Evolutionary conservation across 2,329 filamentous ascomycete genomes (phyloP).

Genomic region (Curvularia sp.): DNA sequence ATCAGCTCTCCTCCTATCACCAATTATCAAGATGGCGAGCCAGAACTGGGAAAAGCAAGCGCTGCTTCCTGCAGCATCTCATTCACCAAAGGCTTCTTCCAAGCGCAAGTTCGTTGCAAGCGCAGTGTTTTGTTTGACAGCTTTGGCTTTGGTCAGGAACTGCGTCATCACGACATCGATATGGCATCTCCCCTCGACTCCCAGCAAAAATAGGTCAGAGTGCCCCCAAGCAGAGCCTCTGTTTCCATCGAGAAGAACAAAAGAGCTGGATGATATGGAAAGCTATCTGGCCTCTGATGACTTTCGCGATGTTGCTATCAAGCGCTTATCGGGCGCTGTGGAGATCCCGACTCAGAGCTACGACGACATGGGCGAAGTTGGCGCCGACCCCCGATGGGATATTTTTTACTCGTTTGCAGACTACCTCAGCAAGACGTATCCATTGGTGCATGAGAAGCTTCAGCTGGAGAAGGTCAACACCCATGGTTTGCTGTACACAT

Average conservation of each 20-base stretch:
- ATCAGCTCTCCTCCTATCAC: conserved; percentile 4
- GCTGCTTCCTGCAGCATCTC: neutral
- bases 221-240: conserved; percentile 43
- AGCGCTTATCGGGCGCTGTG: conserved; percentile 56
- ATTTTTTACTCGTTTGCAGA: conserved; percentile 62
- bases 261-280: conserved; percentile 40
- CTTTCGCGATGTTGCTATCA: conserved; percentile 43
- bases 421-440: conserved; percentile 42
- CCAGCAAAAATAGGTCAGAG: conserved; percentile 13
- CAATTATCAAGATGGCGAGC: conserved; percentile 19
- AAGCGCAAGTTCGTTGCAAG: conserved; percentile 12
- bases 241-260: conserved; percentile 29
- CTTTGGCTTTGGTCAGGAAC: conserved; percentile 9
- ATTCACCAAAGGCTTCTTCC: neutral
- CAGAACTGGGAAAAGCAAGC: conserved; percentile 21
- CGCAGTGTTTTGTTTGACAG: conserved; percentile 8
- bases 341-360: conserved; percentile 63
- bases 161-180: conserved; percentile 22
- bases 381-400: conserved; percentile 65
- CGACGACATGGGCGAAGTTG: conserved; percentile 62
- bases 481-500: conserved; percentile 65
- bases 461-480: conserved; percentile 64
- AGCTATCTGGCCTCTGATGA: conserved; percentile 36
- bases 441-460: conserved; percentile 52
- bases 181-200: conserved; percentile 20